Conservation (phyloP, 116 monocot species). For the Zostera marina region DNA sequence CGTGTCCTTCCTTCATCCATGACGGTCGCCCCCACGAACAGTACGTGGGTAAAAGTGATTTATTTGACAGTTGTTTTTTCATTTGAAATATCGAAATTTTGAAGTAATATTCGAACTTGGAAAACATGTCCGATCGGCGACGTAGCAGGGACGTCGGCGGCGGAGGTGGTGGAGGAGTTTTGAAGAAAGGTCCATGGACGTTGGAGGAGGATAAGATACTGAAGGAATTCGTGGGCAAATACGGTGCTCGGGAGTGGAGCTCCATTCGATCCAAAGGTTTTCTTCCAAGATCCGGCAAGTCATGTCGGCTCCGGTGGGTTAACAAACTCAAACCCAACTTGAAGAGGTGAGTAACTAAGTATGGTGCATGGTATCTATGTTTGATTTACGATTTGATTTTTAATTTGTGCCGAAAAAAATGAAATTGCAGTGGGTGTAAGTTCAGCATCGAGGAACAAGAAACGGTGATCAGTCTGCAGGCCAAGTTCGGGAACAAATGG, state of each 20-base stretch:
- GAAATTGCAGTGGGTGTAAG: conserved; percentile 78
- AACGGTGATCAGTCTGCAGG: conserved; percentile 53
- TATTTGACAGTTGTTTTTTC: too few species aligned
- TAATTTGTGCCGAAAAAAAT: too few species aligned
- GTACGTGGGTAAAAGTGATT: too few species aligned
- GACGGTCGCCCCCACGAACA: too few species aligned
- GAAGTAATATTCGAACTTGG: too few species aligned
- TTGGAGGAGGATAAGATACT: conserved; percentile 69
- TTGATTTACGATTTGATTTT: too few species aligned
- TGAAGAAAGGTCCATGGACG: conserved; percentile 74
- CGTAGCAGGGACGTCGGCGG: background rate
- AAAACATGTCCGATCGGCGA: background rate
- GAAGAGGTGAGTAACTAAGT: too few species aligned
- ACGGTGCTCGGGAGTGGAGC: conserved; percentile 82
- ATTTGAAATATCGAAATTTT: too few species aligned
- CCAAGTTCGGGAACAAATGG: conserved; percentile 72
- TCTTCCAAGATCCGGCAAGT: conserved; percentile 65
- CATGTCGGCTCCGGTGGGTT: conserved; percentile 82
- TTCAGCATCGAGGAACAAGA: conserved; percentile 63
- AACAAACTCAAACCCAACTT: conserved; percentile 75
- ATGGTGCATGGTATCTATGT: too few species aligned
- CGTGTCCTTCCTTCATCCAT: too few species aligned
- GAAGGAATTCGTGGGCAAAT: conserved; percentile 38
- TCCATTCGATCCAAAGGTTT: conserved; percentile 83
- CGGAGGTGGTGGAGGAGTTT: background rate